Evolutionary conservation across 345 rosid species (phyloP).

Genomic region (Citrus mangshanensis): DNA sequence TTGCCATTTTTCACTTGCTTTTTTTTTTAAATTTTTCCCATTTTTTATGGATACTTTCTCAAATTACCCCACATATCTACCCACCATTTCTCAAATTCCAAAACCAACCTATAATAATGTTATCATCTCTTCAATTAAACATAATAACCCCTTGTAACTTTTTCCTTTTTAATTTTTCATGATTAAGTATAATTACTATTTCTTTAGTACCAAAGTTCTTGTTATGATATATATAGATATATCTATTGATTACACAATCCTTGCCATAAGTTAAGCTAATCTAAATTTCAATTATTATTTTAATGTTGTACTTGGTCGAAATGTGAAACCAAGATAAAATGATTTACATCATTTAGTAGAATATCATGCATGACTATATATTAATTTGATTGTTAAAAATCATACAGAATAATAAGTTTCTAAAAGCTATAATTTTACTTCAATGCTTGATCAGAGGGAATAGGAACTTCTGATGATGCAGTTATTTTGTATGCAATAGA

Average conservation of each 20-base stretch:
- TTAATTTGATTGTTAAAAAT: conserved; percentile 10
- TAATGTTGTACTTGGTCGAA: conserved; percentile 11
- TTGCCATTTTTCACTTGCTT: neutral
- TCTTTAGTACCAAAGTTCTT: conserved; percentile 2
- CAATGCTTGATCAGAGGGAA: neutral
- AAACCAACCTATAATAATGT: conserved; percentile 46
- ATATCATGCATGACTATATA: neutral
- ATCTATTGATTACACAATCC: neutral
- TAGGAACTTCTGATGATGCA: neutral
- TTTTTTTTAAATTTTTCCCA: neutral
- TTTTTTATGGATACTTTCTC: conserved; percentile 8
- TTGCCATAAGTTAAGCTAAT: conserved; percentile 6
- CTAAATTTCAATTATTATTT: conserved; percentile 5
- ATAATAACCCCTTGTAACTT: conserved; percentile 10
- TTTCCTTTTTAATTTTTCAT: neutral
- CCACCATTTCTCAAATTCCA: conserved; percentile 62
- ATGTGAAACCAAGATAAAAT: conserved; percentile 4
- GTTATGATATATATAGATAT: neutral
- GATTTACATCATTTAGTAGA: neutral
- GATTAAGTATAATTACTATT: neutral
- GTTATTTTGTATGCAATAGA: neutral
- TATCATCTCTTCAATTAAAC: conserved; percentile 40
- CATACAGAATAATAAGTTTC: neutral
- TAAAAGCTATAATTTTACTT: neutral
- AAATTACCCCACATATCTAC: conserved; percentile 23